These are phyloP conservation scores for Colletotrichum caudatum DNA, from an alignment of 2,329 filamentous ascomycete genomes.

Conservation along the genomic window DNA sequence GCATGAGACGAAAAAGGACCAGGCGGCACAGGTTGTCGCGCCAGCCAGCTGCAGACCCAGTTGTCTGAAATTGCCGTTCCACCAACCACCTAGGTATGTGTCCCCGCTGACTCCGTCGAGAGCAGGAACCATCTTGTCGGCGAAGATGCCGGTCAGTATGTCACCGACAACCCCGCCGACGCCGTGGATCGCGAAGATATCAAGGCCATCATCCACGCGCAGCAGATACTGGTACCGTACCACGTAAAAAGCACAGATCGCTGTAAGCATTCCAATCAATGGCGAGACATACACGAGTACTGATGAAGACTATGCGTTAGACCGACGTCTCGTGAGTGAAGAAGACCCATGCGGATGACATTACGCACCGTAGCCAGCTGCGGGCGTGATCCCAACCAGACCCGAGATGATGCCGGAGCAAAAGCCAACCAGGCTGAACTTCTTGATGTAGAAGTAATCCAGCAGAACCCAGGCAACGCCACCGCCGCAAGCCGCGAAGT, in stretches of 20 bases:
- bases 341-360: neutral
- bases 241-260: constrained; percentile 59
- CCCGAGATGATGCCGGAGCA: constrained; percentile 90
- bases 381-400: constrained; percentile 88
- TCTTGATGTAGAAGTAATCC: constrained; percentile 61
- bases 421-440: constrained; percentile 72
- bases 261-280: constrained; percentile 65
- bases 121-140: constrained; percentile 60
- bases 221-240: constrained; percentile 64
- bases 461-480: constrained; percentile 66
- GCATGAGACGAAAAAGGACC: constrained; percentile 66
- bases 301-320: neutral
- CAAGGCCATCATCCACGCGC: constrained; percentile 67
- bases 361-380: constrained; percentile 69
- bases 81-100: constrained; percentile 61
- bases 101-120: constrained; percentile 61
- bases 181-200: constrained; percentile 71
- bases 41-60: constrained; percentile 69
- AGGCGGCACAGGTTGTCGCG: constrained; percentile 65
- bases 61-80: constrained; percentile 65
- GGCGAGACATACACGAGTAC: constrained; percentile 64
- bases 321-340: neutral
- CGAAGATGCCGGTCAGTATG: constrained; percentile 69
- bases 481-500: constrained; percentile 67
- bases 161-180: constrained; percentile 69